These are phyloP conservation scores for Melaleuca quinquenervia DNA, from an alignment of 345 rosid genomes.

Conservation along the genomic window DNA sequence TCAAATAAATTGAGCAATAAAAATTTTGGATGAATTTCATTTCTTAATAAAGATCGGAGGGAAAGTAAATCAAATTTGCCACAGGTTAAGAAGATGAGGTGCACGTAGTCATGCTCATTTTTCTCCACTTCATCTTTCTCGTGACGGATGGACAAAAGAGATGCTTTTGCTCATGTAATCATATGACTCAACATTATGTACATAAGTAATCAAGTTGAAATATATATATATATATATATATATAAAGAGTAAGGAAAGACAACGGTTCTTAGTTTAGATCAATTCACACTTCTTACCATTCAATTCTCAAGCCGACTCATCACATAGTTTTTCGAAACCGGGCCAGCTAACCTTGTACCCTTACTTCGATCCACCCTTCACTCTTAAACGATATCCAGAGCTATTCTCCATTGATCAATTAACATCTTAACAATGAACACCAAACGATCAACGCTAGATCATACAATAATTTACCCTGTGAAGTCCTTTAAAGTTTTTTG, in stretches of 20 bases:
- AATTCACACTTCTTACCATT: background rate
- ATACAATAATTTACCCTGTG: background rate
- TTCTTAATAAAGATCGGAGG: rapidly evolving
- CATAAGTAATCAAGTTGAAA: background rate
- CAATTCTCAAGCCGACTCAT: background rate
- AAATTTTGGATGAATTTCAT: background rate
- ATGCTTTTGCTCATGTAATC: background rate
- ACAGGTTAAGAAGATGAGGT: background rate
- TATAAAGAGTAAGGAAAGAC: background rate
- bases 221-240: too few relatives aligned
- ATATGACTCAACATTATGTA: background rate
- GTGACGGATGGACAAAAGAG: background rate
- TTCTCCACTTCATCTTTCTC: background rate
- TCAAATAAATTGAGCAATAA: background rate
- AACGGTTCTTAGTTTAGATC: background rate
- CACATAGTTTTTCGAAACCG: background rate
- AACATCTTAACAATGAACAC: background rate
- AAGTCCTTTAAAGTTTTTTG: background rate
- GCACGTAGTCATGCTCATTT: background rate
- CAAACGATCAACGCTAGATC: background rate
- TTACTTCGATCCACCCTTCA: background rate
- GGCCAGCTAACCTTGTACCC: background rate
- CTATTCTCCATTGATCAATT: background rate
- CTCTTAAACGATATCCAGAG: background rate
- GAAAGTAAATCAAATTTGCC: background rate